Evolutionary conservation across 2,329 filamentous ascomycete species (phyloP).

Genomic region (Hirsutella thompsonii): DNA sequence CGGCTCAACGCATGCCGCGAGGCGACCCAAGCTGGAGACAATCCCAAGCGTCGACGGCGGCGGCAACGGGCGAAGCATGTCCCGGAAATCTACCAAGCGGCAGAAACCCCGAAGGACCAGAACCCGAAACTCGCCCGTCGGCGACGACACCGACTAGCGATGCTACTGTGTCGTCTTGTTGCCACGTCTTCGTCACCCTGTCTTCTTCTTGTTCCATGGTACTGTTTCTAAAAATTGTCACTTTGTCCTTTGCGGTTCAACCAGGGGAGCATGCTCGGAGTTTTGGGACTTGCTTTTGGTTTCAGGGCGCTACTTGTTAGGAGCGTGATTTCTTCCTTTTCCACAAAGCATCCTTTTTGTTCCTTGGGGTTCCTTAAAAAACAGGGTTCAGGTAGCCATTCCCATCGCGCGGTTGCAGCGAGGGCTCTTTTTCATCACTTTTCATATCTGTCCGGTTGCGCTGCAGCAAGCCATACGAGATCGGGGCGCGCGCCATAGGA

Average conservation of each 20-base stretch:
- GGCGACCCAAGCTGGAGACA: conserved; percentile 32
- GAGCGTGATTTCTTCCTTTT: conserved; percentile 8
- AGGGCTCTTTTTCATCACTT: background rate
- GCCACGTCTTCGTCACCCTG: no score
- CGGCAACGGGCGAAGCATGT: conserved; percentile 14
- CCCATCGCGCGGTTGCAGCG: background rate
- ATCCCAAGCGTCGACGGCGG: conserved; percentile 28
- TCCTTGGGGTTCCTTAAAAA: background rate
- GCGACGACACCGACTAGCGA: conserved; percentile 21
- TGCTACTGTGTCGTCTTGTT: no score
- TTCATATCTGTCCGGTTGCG: background rate
- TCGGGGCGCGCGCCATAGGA: background rate
- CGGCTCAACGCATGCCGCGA: conserved; percentile 18
- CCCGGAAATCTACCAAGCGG: conserved; percentile 16
- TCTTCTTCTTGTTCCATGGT: background rate
- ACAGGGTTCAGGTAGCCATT: background rate
- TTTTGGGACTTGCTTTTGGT: background rate
- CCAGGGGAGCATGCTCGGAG: conserved; percentile 3
- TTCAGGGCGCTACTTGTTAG: conserved; percentile 6
- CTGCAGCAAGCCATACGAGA: background rate
- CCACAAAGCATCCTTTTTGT: background rate
- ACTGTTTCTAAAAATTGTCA: conserved; percentile 1
- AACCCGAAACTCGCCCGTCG: conserved; percentile 21
- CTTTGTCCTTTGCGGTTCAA: conserved; percentile 6
- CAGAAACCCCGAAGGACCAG: conserved; percentile 16